Conservation (phyloP, 768 basidiomycete species). For the Rubroboletus satanas region DNA sequence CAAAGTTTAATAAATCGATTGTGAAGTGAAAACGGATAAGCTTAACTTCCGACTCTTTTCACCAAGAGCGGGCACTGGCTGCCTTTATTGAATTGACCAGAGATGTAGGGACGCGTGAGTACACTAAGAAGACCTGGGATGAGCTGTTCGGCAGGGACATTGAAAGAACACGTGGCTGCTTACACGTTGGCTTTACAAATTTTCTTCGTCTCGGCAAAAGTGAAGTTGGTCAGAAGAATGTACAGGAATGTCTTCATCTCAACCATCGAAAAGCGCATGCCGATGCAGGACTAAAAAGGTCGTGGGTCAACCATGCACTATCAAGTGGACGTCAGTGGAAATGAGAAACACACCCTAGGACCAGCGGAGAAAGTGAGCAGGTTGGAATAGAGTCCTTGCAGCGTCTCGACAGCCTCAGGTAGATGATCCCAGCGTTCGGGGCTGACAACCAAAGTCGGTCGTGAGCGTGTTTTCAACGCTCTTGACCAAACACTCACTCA, state of each 20-base stretch:
- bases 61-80: slow-evolving; percentile 62
- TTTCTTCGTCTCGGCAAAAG: slow-evolving; percentile 49
- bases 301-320: background rate
- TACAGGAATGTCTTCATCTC: slow-evolving; percentile 79
- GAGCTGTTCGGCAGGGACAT: background rate
- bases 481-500: slow-evolving; percentile 44
- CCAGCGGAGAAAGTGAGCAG: slow-evolving; percentile 77
- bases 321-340: background rate
- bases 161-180: slow-evolving; percentile 20
- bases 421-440: slow-evolving; percentile 81
- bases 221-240: slow-evolving; percentile 64
- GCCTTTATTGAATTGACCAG: slow-evolving; percentile 50
- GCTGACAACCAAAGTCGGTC: slow-evolving; percentile 34
- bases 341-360: slow-evolving; percentile 55
- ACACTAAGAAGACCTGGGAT: slow-evolving; percentile 38
- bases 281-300: slow-evolving; percentile 68
- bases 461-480: slow-evolving; percentile 2
- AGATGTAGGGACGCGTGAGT: slow-evolving; percentile 60
- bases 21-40: background rate
- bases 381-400: slow-evolving; percentile 71
- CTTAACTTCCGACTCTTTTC: slow-evolving; percentile 27
- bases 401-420: slow-evolving; percentile 59
- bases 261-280: slow-evolving; percentile 76
- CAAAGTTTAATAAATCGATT: background rate
- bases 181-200: slow-evolving; percentile 63